Evolutionary conservation across 345 rosid genomes (phyloP).

Genomic region (Erucastrum elatum): DNA sequence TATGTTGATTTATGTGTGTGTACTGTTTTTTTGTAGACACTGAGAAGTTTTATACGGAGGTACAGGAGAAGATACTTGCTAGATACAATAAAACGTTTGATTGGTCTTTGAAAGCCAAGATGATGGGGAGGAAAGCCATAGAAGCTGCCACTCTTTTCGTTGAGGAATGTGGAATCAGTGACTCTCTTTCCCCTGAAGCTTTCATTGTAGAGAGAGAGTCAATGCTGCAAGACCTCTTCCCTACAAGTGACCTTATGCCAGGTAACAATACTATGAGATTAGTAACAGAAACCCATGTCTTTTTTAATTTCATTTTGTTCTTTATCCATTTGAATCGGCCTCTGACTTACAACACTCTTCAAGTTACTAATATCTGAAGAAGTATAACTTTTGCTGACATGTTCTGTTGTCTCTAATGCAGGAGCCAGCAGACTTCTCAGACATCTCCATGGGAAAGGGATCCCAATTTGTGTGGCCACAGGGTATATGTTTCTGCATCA

Average conservation of each 20-base stretch:
- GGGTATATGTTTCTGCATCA: conserved; percentile 50
- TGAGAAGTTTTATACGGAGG: conserved; percentile 88
- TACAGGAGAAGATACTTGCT: conserved; percentile 78
- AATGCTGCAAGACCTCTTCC: conserved; percentile 72
- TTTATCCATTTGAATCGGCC: no score
- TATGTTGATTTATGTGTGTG: background rate
- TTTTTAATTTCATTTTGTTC: no score
- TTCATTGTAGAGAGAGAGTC: conserved; percentile 79
- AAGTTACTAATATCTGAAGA: no score
- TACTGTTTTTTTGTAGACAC: conserved; percentile 59
- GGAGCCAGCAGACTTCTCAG: conserved; percentile 75
- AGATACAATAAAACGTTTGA: conserved; percentile 86
- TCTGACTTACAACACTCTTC: no score
- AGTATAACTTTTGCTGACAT: background rate
- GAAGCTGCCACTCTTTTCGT: conserved; percentile 83
- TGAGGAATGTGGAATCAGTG: conserved; percentile 79
- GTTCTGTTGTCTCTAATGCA: conserved; percentile 37
- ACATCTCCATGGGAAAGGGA: conserved; percentile 80
- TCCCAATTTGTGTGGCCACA: conserved; percentile 78
- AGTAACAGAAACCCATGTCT: no score
- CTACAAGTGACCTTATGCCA: conserved; percentile 83
- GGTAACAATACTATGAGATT: no score
- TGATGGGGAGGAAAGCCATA: conserved; percentile 95
- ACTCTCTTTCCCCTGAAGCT: conserved; percentile 76
- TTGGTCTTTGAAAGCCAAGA: conserved; percentile 89